Evolutionary conservation across 2,329 filamentous ascomycete genomes (phyloP).

Genomic region (Truncatella angustata): DNA sequence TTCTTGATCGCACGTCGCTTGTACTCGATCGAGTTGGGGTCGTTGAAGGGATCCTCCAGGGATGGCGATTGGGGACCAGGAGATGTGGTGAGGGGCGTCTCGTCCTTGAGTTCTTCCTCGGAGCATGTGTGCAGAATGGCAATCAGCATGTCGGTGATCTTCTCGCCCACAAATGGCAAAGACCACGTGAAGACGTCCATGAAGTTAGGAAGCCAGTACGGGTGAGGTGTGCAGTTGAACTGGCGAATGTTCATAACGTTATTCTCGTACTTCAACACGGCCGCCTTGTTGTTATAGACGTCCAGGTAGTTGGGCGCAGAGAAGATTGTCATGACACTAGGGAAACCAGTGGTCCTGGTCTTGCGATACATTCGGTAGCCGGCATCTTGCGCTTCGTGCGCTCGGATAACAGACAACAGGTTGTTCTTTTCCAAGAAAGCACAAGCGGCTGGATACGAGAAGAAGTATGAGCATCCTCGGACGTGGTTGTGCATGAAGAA

Average conservation of each 20-base stretch:
- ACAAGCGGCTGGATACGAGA: conserved; percentile 95
- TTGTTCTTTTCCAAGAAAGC: conserved; percentile 99
- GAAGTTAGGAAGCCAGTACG: conserved; percentile 99
- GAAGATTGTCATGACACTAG: conserved; percentile 99
- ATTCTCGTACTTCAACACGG: conserved; percentile 98
- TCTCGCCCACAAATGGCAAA: conserved; percentile 95
- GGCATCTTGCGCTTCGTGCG: conserved; percentile 97
- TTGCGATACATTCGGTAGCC: conserved; percentile 99
- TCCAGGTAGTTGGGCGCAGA: conserved; percentile 98
- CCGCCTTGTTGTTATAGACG: conserved; percentile 99
- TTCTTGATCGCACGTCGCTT: conserved; percentile 98
- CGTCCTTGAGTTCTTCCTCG: conserved; percentile 95
- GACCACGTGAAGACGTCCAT: conserved; percentile 99
- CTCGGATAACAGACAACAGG: conserved; percentile 91
- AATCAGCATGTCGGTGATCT: conserved; percentile 99
- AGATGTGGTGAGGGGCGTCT: conserved; percentile 70
- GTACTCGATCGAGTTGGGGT: conserved; percentile 86
- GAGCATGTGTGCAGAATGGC: conserved; percentile 97
- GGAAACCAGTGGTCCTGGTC: conserved; percentile 95
- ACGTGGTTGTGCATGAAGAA: conserved; percentile 99
- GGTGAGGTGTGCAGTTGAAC: conserved; percentile 99
- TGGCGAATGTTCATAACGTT: conserved; percentile 99
- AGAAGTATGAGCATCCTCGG: conserved; percentile 98
- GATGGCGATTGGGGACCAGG: conserved; percentile 75
- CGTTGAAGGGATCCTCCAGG: conserved; percentile 47